These are phyloP conservation scores for Inonotus hispidus DNA, from an alignment of 1,284 basidiomycete genomes.

Conservation along the genomic window DNA sequence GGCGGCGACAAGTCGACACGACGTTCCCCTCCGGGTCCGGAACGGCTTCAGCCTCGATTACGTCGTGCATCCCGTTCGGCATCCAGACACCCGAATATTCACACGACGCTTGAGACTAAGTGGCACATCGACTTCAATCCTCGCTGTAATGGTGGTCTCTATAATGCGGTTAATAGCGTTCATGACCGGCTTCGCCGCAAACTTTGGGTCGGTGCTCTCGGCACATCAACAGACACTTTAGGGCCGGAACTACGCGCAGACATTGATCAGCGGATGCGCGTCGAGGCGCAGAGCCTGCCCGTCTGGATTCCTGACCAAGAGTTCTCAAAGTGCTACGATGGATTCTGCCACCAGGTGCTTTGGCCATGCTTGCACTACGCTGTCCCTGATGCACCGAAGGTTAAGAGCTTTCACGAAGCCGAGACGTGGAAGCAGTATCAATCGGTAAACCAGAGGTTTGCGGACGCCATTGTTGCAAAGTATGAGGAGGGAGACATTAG, in stretches of 20 bases:
- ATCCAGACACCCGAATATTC: constrained; percentile 34
- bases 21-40: background rate
- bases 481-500: constrained; percentile 82
- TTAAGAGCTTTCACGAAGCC: constrained; percentile 76
- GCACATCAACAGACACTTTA: constrained; percentile 60
- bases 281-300: constrained; percentile 54
- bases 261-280: constrained; percentile 56
- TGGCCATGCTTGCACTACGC: constrained; percentile 89
- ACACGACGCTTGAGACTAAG: constrained; percentile 24
- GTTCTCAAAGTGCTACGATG: constrained; percentile 76
- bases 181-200: constrained; percentile 44
- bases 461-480: constrained; percentile 66
- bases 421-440: constrained; percentile 74
- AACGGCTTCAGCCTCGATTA: constrained; percentile 17
- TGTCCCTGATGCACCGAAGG: constrained; percentile 80
- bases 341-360: constrained; percentile 85
- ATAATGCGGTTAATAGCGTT: constrained; percentile 71
- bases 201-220: constrained; percentile 80
- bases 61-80: constrained; percentile 48
- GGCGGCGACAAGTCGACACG: constrained; percentile 3
- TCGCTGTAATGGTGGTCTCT: constrained; percentile 74
- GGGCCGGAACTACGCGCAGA: constrained; percentile 48
- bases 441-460: constrained; percentile 80
- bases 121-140: constrained; percentile 64
- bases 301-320: constrained; percentile 80